These are phyloP conservation scores for Boechera stricta DNA, from an alignment of 345 rosid genomes.

Conservation along the genomic window DNA sequence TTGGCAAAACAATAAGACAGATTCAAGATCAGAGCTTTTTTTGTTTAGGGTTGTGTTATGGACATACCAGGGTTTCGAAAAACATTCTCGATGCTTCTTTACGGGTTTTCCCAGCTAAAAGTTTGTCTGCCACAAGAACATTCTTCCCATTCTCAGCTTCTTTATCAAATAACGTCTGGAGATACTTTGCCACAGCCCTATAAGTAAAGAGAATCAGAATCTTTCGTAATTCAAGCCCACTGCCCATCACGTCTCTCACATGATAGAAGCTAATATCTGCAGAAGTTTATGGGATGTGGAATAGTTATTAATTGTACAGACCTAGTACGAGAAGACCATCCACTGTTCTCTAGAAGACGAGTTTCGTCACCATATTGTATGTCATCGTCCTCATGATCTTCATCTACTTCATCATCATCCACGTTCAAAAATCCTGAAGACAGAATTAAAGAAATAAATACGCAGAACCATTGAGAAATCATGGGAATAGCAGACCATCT, in stretches of 20 bases:
- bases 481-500: conserved; percentile 21
- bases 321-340: conserved; percentile 99
- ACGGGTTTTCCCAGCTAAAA: conserved; percentile 89
- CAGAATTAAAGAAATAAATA: conserved; percentile 18
- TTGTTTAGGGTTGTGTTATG: conserved; percentile 12
- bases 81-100: conserved; percentile 99
- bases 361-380: conserved; percentile 57
- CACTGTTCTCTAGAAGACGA: conserved; percentile 79
- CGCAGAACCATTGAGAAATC: conserved; percentile 34
- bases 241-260: background rate
- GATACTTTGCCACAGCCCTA: conserved; percentile 96
- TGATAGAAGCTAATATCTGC: conserved; percentile 9
- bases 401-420: conserved; percentile 89
- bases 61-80: conserved; percentile 92
- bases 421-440: conserved; percentile 80
- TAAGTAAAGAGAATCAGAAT: conserved; percentile 22
- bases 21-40: conserved; percentile 11
- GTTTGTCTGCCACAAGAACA: conserved; percentile 64
- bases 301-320: conserved; percentile 35
- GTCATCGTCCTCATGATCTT: conserved; percentile 62
- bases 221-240: conserved; percentile 2
- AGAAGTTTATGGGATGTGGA: background rate
- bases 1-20: conserved; percentile 9
- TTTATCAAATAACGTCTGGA: conserved; percentile 70
- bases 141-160: conserved; percentile 68